Evolutionary conservation across 2,329 filamentous ascomycete genomes (phyloP).

Genomic region (Calonectria henricotiae): DNA sequence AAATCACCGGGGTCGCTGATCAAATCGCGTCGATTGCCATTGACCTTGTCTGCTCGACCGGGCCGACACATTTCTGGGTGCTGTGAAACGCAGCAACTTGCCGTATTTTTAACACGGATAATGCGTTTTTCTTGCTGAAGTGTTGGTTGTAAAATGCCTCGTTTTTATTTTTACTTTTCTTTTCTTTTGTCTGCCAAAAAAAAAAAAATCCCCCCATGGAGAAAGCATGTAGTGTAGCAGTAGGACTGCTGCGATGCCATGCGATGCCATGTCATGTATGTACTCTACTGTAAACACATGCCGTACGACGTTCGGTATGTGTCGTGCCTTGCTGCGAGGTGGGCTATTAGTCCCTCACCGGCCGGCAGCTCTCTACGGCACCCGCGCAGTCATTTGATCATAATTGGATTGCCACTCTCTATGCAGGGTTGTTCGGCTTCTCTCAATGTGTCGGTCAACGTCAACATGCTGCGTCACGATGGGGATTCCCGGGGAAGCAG

Average conservation of each 20-base stretch:
- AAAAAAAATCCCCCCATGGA: too few relatives aligned
- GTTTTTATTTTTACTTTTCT: not conserved
- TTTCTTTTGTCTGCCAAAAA: too few relatives aligned
- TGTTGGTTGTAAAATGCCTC: constrained; percentile 18
- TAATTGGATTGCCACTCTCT: constrained; percentile 4
- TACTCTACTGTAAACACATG: constrained; percentile 16
- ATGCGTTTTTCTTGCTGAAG: constrained; percentile 8
- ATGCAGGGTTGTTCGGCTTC: constrained; percentile 7
- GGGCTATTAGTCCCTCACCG: constrained; percentile 14
- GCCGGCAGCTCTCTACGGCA: constrained; percentile 14
- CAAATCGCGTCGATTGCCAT: constrained; percentile 21
- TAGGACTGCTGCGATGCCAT: not conserved
- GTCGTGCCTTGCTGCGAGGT: constrained; percentile 14
- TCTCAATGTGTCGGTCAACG: constrained; percentile 29
- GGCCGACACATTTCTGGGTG: not conserved
- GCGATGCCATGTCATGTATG: constrained; percentile 13
- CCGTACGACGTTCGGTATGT: constrained; percentile 20
- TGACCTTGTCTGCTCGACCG: constrained; percentile 15
- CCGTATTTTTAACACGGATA: constrained; percentile 1
- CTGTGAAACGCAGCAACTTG: not conserved
- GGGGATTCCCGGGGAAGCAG: not conserved
- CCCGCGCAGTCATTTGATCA: constrained; percentile 3
- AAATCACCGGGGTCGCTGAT: constrained; percentile 8
- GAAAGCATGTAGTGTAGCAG: too few relatives aligned
- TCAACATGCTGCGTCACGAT: not conserved